Conservation (phyloP, 164 flowering plant genomes). For the Annona squamosa region DNA sequence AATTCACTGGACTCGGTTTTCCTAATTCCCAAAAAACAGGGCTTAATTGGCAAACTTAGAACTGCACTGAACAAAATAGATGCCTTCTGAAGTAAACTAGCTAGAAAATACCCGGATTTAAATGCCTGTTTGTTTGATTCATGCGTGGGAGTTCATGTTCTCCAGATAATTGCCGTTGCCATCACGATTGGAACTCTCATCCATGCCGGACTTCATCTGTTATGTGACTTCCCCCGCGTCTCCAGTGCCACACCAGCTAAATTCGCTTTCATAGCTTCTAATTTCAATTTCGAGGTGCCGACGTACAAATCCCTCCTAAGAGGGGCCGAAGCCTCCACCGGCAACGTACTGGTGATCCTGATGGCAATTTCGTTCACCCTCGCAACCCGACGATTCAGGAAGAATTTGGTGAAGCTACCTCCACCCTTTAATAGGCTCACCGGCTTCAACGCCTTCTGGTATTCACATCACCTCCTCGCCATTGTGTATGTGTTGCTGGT, state of each 20-base stretch:
- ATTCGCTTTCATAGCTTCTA: slow-evolving; percentile 45
- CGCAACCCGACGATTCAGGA: slow-evolving; percentile 57
- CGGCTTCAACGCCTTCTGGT: slow-evolving; percentile 98
- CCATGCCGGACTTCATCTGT: slow-evolving; percentile 74
- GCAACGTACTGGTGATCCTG: slow-evolving; percentile 63
- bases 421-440: slow-evolving; percentile 71
- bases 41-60: too few relatives aligned
- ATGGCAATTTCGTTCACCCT: slow-evolving; percentile 65
- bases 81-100: too few relatives aligned
- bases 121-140: too few relatives aligned
- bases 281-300: slow-evolving; percentile 53
- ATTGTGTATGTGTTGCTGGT: slow-evolving; percentile 71
- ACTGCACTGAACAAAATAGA: too few relatives aligned
- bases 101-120: too few relatives aligned
- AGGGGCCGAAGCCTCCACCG: slow-evolving; percentile 67
- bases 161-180: slow-evolving; percentile 66
- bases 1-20: too few relatives aligned
- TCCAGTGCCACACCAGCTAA: slow-evolving; percentile 39
- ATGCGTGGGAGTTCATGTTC: too few relatives aligned
- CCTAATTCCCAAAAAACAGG: too few relatives aligned
- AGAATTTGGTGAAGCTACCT: slow-evolving; percentile 60
- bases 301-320: slow-evolving; percentile 42
- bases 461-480: slow-evolving; percentile 77
- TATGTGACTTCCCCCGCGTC: slow-evolving; percentile 81
- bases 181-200: slow-evolving; percentile 49